Percentiles rank a stretch among this genome's conserved stretches.
phyloP scores from a whole-genome alignment of 148 eudicot species.

The Rhododendron griersonianum region DNA sequence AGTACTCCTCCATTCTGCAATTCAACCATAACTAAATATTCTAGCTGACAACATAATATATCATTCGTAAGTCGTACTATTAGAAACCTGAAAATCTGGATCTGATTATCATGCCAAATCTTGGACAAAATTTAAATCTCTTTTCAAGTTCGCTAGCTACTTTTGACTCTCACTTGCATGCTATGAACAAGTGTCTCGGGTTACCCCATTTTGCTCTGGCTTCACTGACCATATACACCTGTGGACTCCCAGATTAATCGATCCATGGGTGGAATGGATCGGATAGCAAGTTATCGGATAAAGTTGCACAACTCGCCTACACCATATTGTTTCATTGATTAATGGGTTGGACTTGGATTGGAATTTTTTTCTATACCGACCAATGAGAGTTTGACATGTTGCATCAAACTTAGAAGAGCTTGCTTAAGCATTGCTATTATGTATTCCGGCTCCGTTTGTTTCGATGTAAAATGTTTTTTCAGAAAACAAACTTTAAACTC shows the following conservation, averaged over 20 bases:
- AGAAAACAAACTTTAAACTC: no score
- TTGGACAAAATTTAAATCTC: no score
- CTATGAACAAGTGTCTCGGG: background rate
- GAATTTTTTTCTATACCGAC: background rate
- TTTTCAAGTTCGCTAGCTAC: no score
- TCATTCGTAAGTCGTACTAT: background rate
- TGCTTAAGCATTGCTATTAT: no score
- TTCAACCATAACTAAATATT: background rate
- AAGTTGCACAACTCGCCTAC: background rate
- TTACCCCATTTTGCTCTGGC: background rate
- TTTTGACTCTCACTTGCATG: background rate
- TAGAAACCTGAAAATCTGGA: background rate
- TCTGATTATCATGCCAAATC: background rate
- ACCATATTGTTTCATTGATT: background rate
- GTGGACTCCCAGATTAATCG: background rate
- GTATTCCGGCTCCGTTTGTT: no score
- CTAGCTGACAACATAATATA: background rate
- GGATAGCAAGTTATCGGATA: background rate
- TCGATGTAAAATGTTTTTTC: no score
- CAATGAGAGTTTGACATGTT: no score
- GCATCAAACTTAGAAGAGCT: no score
- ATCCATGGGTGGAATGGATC: background rate
- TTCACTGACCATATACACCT: background rate
- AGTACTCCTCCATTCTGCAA: no score
- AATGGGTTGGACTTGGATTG: background rate